A percentile compares a stretch with the other conserved stretches of the same genome.
Evolutionary conservation across 1,139 yeast species (phyloP).

Genomic region (Candida glucosophila): DNA sequence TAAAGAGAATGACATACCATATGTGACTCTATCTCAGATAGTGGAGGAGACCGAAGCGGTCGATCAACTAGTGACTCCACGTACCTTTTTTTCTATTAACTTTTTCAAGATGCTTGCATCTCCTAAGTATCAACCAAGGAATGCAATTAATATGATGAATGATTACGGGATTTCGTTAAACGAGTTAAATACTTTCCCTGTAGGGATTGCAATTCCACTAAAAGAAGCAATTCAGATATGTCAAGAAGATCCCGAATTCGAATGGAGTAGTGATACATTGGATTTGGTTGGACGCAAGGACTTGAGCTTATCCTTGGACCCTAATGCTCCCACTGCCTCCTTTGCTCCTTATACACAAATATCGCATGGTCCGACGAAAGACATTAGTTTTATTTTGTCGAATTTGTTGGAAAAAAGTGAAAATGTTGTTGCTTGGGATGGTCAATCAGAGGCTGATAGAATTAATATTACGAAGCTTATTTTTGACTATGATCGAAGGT

Average conservation of each 20-base stretch:
- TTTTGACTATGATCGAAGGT: slow-evolving; percentile 71
- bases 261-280: slow-evolving; percentile 42
- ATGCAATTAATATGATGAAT: slow-evolving; percentile 52
- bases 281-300: slow-evolving; percentile 64
- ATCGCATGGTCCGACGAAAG: slow-evolving; percentile 17
- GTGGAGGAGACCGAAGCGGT: slow-evolving; percentile 56
- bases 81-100: slow-evolving; percentile 49
- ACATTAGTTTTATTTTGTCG: slow-evolving; percentile 40
- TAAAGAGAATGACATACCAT: slow-evolving; percentile 37
- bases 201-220: slow-evolving; percentile 61
- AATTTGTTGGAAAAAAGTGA: slow-evolving; percentile 41
- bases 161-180: slow-evolving; percentile 42
- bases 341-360: slow-evolving; percentile 10
- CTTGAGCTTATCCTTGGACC: slow-evolving; percentile 27
- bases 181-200: slow-evolving; percentile 63
- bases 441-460: slow-evolving; percentile 58
- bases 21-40: slow-evolving; percentile 59
- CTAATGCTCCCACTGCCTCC: slow-evolving; percentile 11
- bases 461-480: slow-evolving; percentile 60
- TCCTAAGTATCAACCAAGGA: slow-evolving; percentile 39
- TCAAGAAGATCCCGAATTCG: slow-evolving; percentile 46
- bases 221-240: slow-evolving; percentile 50
- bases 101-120: slow-evolving; percentile 59
- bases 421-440: slow-evolving; percentile 53
- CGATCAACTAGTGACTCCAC: slow-evolving; percentile 56